A percentile compares a stretch with the other conserved stretches of the same genome.
These are phyloP conservation scores for Rachicladosporium sp. DNA, from an alignment of 2,329 filamentous ascomycete genomes.

Conservation along the genomic window DNA sequence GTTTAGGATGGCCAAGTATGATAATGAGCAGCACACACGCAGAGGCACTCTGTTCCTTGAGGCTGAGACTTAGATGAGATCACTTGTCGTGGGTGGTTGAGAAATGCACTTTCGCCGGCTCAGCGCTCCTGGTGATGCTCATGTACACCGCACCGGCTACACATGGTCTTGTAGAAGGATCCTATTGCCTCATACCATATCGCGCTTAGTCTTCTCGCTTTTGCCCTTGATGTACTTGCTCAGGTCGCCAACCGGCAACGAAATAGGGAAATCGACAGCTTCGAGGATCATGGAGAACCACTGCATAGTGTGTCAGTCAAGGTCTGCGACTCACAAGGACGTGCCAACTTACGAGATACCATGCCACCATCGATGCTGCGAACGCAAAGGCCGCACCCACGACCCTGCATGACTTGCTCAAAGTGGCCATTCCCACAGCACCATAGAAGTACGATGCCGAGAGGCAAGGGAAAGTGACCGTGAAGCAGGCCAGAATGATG, in stretches of 20 bases:
- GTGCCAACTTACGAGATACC: background rate
- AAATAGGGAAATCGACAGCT: conserved; percentile 11
- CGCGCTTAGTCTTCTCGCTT: conserved; percentile 1
- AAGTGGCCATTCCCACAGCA: background rate
- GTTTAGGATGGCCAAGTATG: too few species aligned
- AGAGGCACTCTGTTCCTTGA: too few species aligned
- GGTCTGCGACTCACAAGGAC: background rate
- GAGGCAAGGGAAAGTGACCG: conserved; percentile 6
- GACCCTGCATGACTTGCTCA: background rate
- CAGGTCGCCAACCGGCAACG: conserved; percentile 11
- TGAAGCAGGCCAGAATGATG: conserved; percentile 11
- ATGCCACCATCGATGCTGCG: background rate
- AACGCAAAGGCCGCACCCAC: background rate
- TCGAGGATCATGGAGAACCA: conserved; percentile 4
- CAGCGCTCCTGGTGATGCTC: too few species aligned
- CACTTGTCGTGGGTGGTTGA: too few species aligned
- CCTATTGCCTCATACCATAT: too few species aligned
- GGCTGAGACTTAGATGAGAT: too few species aligned
- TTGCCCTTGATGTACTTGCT: conserved; percentile 10
- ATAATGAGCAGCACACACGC: too few species aligned
- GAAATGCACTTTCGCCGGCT: too few species aligned
- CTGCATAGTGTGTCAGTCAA: background rate
- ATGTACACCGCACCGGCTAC: too few species aligned
- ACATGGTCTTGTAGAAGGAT: too few species aligned
- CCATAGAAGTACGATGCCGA: conserved; percentile 1